phyloP scores from a whole-genome alignment of 495 filamentous ascomycete genomes.

The Penicillium paxilli region DNA sequence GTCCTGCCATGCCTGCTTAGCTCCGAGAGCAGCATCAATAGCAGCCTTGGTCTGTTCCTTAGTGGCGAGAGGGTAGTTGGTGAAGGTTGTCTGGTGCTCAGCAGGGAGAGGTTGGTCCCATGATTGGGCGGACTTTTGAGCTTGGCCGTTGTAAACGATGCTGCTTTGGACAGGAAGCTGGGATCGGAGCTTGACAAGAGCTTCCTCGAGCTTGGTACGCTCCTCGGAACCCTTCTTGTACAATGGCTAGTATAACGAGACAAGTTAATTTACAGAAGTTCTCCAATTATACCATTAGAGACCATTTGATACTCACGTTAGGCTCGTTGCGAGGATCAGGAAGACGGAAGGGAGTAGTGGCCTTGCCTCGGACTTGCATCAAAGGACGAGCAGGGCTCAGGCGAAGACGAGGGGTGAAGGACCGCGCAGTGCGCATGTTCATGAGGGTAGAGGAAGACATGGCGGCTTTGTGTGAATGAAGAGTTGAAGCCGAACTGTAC shows the following conservation, averaged over 20 bases:
- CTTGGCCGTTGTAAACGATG: slow-evolving; percentile 57
- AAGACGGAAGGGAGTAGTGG: slow-evolving; percentile 35
- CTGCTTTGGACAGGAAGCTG: slow-evolving; percentile 44
- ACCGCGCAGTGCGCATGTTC: slow-evolving; percentile 19
- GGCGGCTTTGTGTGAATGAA: background rate
- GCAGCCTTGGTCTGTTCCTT: slow-evolving; percentile 68
- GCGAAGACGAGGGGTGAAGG: slow-evolving; percentile 14
- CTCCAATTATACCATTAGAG: no score
- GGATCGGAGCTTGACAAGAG: slow-evolving; percentile 56
- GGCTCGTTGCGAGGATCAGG: slow-evolving; percentile 38
- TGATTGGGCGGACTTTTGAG: slow-evolving; percentile 36
- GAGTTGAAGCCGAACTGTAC: slow-evolving; percentile 1
- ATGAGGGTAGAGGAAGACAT: slow-evolving; percentile 22
- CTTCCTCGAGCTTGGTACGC: slow-evolving; percentile 62
- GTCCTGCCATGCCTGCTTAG: slow-evolving; percentile 79
- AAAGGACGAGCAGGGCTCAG: slow-evolving; percentile 5
- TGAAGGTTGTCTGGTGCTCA: slow-evolving; percentile 65
- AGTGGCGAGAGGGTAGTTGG: slow-evolving; percentile 72
- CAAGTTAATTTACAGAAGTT: no score
- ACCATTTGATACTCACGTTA: slow-evolving; percentile 28
- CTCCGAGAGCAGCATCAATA: slow-evolving; percentile 77
- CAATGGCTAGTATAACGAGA: slow-evolving; percentile 56
- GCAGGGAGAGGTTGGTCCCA: slow-evolving; percentile 69
- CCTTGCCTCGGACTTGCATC: slow-evolving; percentile 26
- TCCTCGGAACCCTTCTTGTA: slow-evolving; percentile 75